Evolutionary conservation across 108 stramenopile species (phyloP).

Genomic region (Pelagomonas calceolata): DNA sequence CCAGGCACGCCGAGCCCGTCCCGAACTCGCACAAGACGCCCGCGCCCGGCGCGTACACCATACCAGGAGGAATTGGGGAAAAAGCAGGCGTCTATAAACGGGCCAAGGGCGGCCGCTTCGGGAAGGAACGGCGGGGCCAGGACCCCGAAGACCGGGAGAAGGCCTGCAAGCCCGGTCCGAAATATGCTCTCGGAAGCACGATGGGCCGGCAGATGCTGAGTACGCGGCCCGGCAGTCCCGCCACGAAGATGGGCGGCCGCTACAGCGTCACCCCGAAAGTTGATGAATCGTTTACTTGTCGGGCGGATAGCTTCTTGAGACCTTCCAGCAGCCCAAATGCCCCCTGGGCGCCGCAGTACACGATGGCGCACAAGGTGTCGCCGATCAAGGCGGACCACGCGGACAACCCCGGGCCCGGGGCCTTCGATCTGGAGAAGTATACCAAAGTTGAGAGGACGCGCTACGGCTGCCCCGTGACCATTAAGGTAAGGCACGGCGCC

Average conservation of each 20-base stretch:
- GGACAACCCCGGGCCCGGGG: background rate
- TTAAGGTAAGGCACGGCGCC: no score
- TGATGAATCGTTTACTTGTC: background rate
- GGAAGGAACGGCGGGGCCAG: no score
- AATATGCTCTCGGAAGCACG: background rate
- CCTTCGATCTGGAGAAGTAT: no score
- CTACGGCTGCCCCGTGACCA: no score
- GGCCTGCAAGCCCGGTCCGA: background rate
- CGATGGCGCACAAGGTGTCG: background rate
- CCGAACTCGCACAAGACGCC: no score
- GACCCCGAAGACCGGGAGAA: no score
- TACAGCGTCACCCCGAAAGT: background rate
- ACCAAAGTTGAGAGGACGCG: no score
- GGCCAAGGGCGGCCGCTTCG: no score
- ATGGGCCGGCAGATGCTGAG: background rate
- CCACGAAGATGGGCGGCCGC: background rate
- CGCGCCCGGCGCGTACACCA: no score
- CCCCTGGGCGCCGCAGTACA: background rate
- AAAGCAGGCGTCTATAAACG: no score
- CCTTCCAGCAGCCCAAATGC: background rate
- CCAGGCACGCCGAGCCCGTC: no score
- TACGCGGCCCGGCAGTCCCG: background rate
- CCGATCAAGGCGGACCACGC: background rate
- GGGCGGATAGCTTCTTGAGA: background rate
- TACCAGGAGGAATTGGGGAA: no score